These are phyloP conservation scores for Elongisporangium prolatum DNA, from an alignment of 352 stramenopile genomes.

Conservation along the genomic window DNA sequence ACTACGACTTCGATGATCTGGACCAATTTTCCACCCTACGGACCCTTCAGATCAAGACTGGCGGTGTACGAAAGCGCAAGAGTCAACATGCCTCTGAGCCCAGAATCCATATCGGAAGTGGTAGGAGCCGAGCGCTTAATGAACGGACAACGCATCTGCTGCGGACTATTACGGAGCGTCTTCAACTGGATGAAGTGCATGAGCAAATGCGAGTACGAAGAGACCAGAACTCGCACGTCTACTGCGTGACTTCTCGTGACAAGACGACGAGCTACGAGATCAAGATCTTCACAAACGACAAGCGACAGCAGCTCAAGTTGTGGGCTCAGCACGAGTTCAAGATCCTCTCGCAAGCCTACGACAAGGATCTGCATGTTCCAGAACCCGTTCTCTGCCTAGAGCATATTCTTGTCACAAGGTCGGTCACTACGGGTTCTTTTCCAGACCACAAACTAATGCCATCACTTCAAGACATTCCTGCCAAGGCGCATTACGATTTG, in stretches of 20 bases:
- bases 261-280: too few relatives aligned
- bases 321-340: conserved; percentile 51
- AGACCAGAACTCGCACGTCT: too few relatives aligned
- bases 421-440: too few relatives aligned
- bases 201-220: too few relatives aligned
- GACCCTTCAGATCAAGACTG: conserved; percentile 8
- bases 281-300: conserved; percentile 38
- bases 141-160: conserved; percentile 40
- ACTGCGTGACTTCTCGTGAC: too few relatives aligned
- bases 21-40: conserved; percentile 7
- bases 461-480: conserved; percentile 48
- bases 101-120: too few relatives aligned
- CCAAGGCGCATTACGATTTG: too few relatives aligned
- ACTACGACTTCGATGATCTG: conserved; percentile 11
- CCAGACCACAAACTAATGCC: too few relatives aligned
- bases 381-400: too few relatives aligned
- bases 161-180: conserved; percentile 41
- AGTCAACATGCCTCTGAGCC: too few relatives aligned
- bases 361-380: conserved; percentile 24
- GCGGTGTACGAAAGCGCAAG: conserved; percentile 11
- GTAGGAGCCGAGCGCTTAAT: not conserved
- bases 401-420: too few relatives aligned
- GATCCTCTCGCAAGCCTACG: conserved; percentile 24
- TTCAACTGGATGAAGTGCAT: conserved; percentile 18
- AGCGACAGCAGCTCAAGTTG: conserved; percentile 54